Percentiles rank a stretch among this genome's conserved stretches.
Evolutionary conservation across 306 rosid species (phyloP).

Genomic region (Oemleria cerasiformis): DNA sequence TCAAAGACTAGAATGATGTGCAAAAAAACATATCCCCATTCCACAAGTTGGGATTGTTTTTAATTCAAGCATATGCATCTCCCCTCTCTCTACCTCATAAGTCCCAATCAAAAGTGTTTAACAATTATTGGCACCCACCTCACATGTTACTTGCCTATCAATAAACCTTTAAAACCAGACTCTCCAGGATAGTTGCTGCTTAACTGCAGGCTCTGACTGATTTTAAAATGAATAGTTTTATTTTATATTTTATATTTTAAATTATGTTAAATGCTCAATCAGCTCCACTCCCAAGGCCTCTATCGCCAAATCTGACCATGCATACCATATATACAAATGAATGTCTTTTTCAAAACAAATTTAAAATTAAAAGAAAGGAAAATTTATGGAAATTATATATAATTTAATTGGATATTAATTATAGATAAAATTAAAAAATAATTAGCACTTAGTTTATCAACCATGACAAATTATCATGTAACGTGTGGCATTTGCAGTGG

Average conservation of each 20-base stretch:
- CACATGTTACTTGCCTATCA: slow-evolving; percentile 12
- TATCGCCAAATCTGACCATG: not conserved
- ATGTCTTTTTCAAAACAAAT: not conserved
- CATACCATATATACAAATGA: not conserved
- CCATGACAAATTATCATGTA: slow-evolving; percentile 33
- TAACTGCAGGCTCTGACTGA: slow-evolving; percentile 11
- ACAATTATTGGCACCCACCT: slow-evolving; percentile 27
- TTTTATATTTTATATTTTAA: not conserved
- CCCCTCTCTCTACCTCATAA: slow-evolving; percentile 30
- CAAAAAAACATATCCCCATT: too few species aligned
- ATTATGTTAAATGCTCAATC: slow-evolving; percentile 13
- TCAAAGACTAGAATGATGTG: too few species aligned
- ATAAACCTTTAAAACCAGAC: slow-evolving; percentile 15
- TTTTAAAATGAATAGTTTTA: not conserved
- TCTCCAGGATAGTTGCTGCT: slow-evolving; percentile 17
- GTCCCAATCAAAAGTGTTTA: slow-evolving; percentile 35
- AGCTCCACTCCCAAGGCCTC: slow-evolving; percentile 6
- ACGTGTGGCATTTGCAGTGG: slow-evolving; percentile 14
- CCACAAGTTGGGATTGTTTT: not conserved
- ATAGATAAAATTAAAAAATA: not conserved
- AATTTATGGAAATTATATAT: not conserved
- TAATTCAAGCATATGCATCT: slow-evolving; percentile 21
- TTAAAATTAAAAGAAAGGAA: not conserved
- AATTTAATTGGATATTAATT: not conserved
- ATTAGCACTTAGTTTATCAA: not conserved